Conservation (phyloP, 768 basidiomycete species). For the Lactifluus rugatus region DNA sequence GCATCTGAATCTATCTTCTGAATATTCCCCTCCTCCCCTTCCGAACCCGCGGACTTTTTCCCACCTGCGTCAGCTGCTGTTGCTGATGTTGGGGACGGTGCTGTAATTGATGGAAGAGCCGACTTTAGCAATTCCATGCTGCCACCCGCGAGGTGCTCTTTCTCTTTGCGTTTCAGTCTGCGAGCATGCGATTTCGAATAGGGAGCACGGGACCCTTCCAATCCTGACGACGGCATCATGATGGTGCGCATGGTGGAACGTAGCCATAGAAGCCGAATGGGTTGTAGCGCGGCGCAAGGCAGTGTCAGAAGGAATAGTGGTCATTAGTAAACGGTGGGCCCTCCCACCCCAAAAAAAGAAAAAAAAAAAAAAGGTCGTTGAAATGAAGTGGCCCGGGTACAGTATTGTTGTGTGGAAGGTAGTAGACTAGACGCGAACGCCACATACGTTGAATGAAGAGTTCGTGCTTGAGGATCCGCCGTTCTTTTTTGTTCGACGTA, state of each 20-base stretch:
- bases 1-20: not conserved
- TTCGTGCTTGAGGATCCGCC: conserved; percentile 54
- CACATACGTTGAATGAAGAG: conserved; percentile 55
- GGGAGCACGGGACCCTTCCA: conserved; percentile 41
- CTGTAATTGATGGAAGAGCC: conserved; percentile 42
- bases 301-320: not conserved
- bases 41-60: conserved; percentile 9
- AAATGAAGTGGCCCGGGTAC: not conserved
- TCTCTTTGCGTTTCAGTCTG: conserved; percentile 60
- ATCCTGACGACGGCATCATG: conserved; percentile 26
- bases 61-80: not conserved
- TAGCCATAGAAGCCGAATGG: not conserved
- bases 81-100: not conserved
- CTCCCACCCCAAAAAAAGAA: not conserved
- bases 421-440: not conserved
- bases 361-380: not conserved
- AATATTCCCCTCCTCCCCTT: not conserved
- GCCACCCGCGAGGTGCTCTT: conserved; percentile 31
- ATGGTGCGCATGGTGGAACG: not conserved
- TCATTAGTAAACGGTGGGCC: not conserved
- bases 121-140: conserved; percentile 31
- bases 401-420: not conserved
- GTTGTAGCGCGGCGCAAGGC: not conserved
- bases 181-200: conserved; percentile 68
- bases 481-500: conserved; percentile 52